Evolutionary conservation across 2,329 filamentous ascomycete species (phyloP).

Genomic region (Hypocreales sp.): DNA sequence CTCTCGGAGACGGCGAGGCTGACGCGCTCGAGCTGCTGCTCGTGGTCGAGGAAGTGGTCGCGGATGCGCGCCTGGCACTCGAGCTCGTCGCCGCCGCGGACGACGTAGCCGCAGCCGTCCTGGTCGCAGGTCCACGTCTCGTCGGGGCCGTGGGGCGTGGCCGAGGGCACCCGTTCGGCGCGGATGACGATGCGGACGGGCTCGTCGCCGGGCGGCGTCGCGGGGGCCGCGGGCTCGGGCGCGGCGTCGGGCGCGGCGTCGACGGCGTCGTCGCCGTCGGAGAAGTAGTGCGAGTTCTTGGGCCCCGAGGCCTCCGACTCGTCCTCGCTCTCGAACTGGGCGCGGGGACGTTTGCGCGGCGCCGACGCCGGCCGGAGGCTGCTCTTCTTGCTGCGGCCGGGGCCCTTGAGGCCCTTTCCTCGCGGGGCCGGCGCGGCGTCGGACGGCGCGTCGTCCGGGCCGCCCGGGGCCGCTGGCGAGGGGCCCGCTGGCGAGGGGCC

Average conservation of each 20-base stretch:
- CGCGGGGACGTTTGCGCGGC: constrained; percentile 28
- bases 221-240: constrained; percentile 6
- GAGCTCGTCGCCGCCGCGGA: constrained; percentile 43
- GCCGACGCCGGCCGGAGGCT: constrained; percentile 24
- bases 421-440: constrained; percentile 9
- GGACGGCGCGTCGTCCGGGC: constrained; percentile 4
- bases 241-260: constrained; percentile 7
- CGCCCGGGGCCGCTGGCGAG: background rate
- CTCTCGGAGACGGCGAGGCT: constrained; percentile 42
- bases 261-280: constrained; percentile 14
- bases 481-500: no score
- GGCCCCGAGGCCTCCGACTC: constrained; percentile 17
- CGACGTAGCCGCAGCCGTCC: constrained; percentile 46
- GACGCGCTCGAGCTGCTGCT: constrained; percentile 33
- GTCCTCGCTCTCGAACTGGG: constrained; percentile 22
- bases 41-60: constrained; percentile 45
- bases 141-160: constrained; percentile 35
- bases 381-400: constrained; percentile 27
- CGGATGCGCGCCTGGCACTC: constrained; percentile 40
- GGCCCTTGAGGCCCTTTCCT: constrained; percentile 14
- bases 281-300: constrained; percentile 20
- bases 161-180: constrained; percentile 32
- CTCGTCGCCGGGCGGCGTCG: constrained; percentile 2
- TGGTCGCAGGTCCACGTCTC: constrained; percentile 53
- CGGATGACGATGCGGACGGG: constrained; percentile 28